phyloP scores from a whole-genome alignment of 306 rosid genomes.

The Corylus americana region DNA sequence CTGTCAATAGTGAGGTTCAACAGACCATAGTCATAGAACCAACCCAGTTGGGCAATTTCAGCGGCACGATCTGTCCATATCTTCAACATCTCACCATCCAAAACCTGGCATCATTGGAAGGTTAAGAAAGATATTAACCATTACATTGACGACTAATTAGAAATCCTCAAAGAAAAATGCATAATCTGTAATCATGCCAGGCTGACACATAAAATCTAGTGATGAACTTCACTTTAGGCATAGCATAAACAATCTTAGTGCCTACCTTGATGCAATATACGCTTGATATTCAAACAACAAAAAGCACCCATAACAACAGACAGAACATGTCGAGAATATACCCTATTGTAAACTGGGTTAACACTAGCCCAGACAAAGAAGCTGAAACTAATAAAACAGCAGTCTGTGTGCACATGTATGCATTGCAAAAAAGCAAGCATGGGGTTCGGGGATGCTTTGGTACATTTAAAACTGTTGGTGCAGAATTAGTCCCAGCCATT shows the following conservation, averaged over 20 bases:
- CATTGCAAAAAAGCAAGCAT: background rate
- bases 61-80: slow-evolving; percentile 89
- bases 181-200: background rate
- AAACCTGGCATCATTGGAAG: slow-evolving; percentile 52
- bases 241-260: background rate
- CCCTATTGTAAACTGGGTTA: background rate
- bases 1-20: slow-evolving; percentile 76
- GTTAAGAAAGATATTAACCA: background rate
- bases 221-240: background rate
- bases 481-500: background rate
- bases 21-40: slow-evolving; percentile 76
- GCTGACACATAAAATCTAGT: background rate
- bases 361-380: background rate
- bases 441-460: background rate
- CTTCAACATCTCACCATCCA: slow-evolving; percentile 96
- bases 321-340: background rate
- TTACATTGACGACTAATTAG: background rate
- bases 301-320: background rate
- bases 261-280: background rate
- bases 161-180: background rate
- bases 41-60: slow-evolving; percentile 82
- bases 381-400: background rate
- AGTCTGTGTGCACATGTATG: background rate
- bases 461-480: background rate
- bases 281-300: background rate